A percentile compares a stretch with the other conserved stretches of the same genome.
Evolutionary conservation across 1,139 yeast genomes (phyloP).

Genomic region (Candida freyschussii): DNA sequence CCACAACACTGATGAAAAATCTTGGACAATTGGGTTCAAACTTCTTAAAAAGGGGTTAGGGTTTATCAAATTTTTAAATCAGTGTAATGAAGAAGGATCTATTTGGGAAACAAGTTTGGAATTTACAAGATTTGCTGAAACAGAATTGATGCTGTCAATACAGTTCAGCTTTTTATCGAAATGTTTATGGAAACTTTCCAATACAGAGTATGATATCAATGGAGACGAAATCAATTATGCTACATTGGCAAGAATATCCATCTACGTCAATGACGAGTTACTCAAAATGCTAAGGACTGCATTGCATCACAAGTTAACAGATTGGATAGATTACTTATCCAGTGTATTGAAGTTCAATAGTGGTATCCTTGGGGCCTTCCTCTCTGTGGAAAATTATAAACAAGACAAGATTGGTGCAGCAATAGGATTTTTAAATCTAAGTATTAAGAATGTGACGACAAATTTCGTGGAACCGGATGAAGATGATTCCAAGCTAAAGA

Average conservation of each 20-base stretch:
- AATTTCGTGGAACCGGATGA: constrained; percentile 7
- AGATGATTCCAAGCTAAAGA: constrained; percentile 15
- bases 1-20: background rate
- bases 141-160: constrained; percentile 7
- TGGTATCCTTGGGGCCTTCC: constrained; percentile 12
- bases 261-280: constrained; percentile 16
- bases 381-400: constrained; percentile 22
- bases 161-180: constrained; percentile 21
- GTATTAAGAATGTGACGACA: constrained; percentile 15
- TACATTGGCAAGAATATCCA: constrained; percentile 19
- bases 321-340: constrained; percentile 12
- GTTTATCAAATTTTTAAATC: constrained; percentile 13
- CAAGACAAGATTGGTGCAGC: constrained; percentile 21
- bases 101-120: constrained; percentile 10
- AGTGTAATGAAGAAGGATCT: background rate
- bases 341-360: constrained; percentile 7
- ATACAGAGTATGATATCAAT: constrained; percentile 12
- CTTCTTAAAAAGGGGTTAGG: constrained; percentile 18
- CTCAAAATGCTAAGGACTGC: constrained; percentile 7
- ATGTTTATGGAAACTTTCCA: constrained; percentile 14
- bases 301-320: background rate
- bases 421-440: constrained; percentile 20
- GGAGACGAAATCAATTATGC: constrained; percentile 20
- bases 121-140: constrained; percentile 8
- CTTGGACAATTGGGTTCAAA: constrained; percentile 20